Conservation (phyloP, 192 early-diverging fungal species). For the Coemansia guatemalensis region DNA sequence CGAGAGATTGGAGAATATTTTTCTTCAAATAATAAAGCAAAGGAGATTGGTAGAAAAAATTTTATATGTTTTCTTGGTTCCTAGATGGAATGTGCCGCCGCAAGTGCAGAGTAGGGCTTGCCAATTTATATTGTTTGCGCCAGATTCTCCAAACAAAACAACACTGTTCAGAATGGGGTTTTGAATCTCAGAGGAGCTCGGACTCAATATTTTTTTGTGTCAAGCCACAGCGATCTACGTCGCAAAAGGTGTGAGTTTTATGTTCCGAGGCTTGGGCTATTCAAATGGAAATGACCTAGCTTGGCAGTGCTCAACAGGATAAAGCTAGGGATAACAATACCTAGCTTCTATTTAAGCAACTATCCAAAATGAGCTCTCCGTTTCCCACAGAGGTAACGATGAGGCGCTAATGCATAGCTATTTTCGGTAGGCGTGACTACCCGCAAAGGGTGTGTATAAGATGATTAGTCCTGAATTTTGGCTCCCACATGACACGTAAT, state of each 20-base stretch:
- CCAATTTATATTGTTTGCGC: background rate
- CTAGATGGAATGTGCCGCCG: background rate
- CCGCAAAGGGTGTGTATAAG: background rate
- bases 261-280: background rate
- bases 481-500: background rate
- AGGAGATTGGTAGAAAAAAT: background rate
- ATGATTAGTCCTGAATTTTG: background rate
- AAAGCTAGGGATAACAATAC: background rate
- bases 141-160: background rate
- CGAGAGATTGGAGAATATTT: no score
- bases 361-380: background rate
- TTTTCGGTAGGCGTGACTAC: no score
- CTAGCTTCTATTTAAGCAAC: background rate
- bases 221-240: background rate
- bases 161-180: background rate
- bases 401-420: background rate
- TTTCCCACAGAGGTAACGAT: background rate
- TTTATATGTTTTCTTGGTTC: background rate
- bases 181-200: background rate
- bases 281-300: background rate
- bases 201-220: background rate
- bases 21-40: no score
- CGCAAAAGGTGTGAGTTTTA: background rate
- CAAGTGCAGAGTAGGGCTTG: background rate
- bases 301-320: background rate